Conservation (phyloP, 2,329 filamentous ascomycete genomes). For the Colletotrichum truncatum region DNA sequence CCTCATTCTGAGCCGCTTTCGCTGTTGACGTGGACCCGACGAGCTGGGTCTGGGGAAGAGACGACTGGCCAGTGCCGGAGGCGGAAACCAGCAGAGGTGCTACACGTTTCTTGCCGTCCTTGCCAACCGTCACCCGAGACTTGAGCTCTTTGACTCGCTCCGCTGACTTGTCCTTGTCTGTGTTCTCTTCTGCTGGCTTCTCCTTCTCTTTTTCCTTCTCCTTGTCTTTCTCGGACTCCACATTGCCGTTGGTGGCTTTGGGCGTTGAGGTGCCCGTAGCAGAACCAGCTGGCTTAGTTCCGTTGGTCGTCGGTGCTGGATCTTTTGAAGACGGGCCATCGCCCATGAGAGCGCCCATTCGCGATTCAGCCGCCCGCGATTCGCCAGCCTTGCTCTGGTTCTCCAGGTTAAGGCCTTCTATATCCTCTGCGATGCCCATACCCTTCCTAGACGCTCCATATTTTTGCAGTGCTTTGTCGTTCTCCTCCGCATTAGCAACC, state of each 20-base stretch:
- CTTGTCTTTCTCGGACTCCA: constrained; percentile 43
- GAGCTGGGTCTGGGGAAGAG: constrained; percentile 86
- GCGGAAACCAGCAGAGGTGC: constrained; percentile 91
- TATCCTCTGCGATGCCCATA: constrained; percentile 91
- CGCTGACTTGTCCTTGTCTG: constrained; percentile 65
- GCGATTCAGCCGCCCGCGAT: constrained; percentile 86
- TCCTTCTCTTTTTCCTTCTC: constrained; percentile 44
- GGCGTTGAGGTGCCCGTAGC: constrained; percentile 43
- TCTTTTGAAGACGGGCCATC: constrained; percentile 70
- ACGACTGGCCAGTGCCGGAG: constrained; percentile 86
- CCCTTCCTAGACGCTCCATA: constrained; percentile 89
- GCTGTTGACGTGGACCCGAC: constrained; percentile 75
- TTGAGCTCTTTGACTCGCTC: constrained; percentile 74
- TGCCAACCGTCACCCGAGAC: constrained; percentile 91
- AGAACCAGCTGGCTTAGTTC: constrained; percentile 53
- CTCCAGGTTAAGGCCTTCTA: constrained; percentile 87
- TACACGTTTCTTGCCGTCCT: constrained; percentile 96
- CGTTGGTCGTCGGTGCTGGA: constrained; percentile 56
- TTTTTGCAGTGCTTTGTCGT: constrained; percentile 91
- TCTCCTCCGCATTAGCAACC: constrained; percentile 86
- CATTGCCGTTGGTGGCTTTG: constrained; percentile 51
- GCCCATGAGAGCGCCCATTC: constrained; percentile 99
- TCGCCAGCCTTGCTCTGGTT: constrained; percentile 93
- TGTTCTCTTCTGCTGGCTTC: constrained; percentile 52
- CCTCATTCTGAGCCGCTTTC: constrained; percentile 71